Evolutionary conservation across 1,139 yeast genomes (phyloP).

Genomic region (Scheffersomyces quercinus): DNA sequence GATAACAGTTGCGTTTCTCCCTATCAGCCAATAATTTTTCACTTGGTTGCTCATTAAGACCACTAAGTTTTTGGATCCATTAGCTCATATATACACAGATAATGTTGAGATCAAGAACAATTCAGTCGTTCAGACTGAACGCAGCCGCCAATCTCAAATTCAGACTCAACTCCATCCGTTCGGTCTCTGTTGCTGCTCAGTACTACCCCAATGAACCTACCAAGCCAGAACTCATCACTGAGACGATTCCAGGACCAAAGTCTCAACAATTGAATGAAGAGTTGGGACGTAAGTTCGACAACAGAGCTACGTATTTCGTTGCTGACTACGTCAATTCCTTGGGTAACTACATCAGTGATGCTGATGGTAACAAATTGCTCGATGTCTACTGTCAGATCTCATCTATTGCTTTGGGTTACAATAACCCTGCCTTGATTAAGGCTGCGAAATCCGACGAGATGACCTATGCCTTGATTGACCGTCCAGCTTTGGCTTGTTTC

Average conservation of each 20-base stretch:
- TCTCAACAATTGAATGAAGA: constrained; percentile 47
- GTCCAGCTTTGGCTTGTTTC: constrained; percentile 77
- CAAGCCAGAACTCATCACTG: constrained; percentile 48
- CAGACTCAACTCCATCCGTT: background rate
- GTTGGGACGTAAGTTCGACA: constrained; percentile 59
- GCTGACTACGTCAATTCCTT: constrained; percentile 63
- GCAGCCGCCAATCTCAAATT: background rate
- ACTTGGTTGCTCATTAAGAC: no score
- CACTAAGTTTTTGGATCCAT: no score
- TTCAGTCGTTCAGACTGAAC: no score
- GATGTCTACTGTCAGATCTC: constrained; percentile 76
- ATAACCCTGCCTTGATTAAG: constrained; percentile 66
- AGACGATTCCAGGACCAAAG: constrained; percentile 62
- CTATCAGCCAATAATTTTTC: no score
- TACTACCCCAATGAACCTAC: constrained; percentile 56
- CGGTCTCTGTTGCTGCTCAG: constrained; percentile 15
- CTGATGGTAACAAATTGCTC: constrained; percentile 63
- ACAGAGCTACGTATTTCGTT: constrained; percentile 68
- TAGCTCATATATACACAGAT: no score
- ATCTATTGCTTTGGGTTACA: constrained; percentile 73
- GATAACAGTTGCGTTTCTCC: no score
- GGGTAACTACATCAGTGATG: constrained; percentile 75
- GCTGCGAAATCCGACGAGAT: constrained; percentile 65
- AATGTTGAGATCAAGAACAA: no score
- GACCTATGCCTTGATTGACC: constrained; percentile 66